Evolutionary conservation across 1,284 basidiomycete genomes (phyloP).

Genomic region (Cryptococcus sp.): DNA sequence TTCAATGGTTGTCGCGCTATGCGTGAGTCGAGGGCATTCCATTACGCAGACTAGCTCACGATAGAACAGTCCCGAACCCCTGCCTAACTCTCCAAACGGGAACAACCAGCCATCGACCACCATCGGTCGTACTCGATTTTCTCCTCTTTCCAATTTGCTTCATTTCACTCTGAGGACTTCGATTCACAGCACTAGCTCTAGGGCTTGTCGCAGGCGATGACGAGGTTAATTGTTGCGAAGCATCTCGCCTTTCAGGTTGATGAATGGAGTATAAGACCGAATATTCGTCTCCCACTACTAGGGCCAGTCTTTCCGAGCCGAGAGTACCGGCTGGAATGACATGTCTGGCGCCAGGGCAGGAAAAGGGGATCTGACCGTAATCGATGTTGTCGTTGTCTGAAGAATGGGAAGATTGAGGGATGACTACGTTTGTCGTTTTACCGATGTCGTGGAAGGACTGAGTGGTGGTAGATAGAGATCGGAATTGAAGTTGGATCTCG

Average conservation of each 20-base stretch:
- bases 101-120: conserved; percentile 21
- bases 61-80: conserved; percentile 43
- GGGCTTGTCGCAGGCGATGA: conserved; percentile 23
- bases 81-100: conserved; percentile 43
- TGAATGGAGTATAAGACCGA: conserved; percentile 27
- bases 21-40: too few species aligned
- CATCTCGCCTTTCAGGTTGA: too few species aligned
- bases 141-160: conserved; percentile 33
- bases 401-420: conserved; percentile 47
- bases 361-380: conserved; percentile 43
- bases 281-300: conserved; percentile 46
- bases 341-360: conserved; percentile 37
- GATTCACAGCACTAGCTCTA: conserved; percentile 20
- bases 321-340: conserved; percentile 26
- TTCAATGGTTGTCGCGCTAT: conserved; percentile 46
- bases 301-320: conserved; percentile 10
- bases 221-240: background rate
- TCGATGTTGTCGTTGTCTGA: conserved; percentile 21
- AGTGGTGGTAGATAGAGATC: conserved; percentile 58
- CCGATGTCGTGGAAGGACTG: conserved; percentile 45
- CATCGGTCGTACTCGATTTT: conserved; percentile 32
- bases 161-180: conserved; percentile 37
- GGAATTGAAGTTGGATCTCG: conserved; percentile 59
- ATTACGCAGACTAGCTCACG: too few species aligned
- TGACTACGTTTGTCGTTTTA: conserved; percentile 54